phyloP scores from a whole-genome alignment of 352 stramenopile species.

The Phytopythium kandeliae region DNA sequence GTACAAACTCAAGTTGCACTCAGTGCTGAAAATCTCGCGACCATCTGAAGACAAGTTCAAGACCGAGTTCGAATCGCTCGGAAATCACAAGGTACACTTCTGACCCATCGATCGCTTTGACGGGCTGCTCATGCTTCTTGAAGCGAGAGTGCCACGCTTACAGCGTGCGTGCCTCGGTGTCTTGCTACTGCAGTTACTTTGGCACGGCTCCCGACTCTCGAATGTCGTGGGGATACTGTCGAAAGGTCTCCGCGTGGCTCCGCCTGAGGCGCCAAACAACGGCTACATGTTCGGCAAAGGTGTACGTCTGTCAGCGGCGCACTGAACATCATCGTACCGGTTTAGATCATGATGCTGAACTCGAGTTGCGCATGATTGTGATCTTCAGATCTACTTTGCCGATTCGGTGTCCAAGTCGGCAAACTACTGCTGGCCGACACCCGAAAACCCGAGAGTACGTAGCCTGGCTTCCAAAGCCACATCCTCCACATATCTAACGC shows the following conservation, averaged over 20 bases:
- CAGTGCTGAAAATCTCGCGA: slow-evolving; percentile 42
- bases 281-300: slow-evolving; percentile 88
- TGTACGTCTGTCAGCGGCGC: too few relatives aligned
- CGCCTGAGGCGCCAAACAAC: slow-evolving; percentile 66
- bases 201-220: slow-evolving; percentile 74
- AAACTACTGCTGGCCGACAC: slow-evolving; percentile 76
- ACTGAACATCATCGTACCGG: slow-evolving; percentile 1
- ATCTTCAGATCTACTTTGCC: slow-evolving; percentile 76
- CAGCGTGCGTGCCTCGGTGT: neutral
- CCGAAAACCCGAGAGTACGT: slow-evolving; percentile 42
- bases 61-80: slow-evolving; percentile 34
- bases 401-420: slow-evolving; percentile 78
- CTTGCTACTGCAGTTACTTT: slow-evolving; percentile 44
- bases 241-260: slow-evolving; percentile 74
- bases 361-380: neutral
- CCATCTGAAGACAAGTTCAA: slow-evolving; percentile 39
- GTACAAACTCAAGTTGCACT: slow-evolving; percentile 58
- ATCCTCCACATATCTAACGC: neutral
- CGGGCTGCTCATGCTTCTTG: neutral
- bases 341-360: neutral
- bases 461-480: too few relatives aligned
- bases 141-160: neutral
- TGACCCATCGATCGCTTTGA: too few relatives aligned
- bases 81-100: slow-evolving; percentile 45
- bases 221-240: slow-evolving; percentile 81